These are phyloP conservation scores for Rhizoclosmatium globosum DNA, from an alignment of 192 early-diverging fungal species.

Conservation along the genomic window DNA sequence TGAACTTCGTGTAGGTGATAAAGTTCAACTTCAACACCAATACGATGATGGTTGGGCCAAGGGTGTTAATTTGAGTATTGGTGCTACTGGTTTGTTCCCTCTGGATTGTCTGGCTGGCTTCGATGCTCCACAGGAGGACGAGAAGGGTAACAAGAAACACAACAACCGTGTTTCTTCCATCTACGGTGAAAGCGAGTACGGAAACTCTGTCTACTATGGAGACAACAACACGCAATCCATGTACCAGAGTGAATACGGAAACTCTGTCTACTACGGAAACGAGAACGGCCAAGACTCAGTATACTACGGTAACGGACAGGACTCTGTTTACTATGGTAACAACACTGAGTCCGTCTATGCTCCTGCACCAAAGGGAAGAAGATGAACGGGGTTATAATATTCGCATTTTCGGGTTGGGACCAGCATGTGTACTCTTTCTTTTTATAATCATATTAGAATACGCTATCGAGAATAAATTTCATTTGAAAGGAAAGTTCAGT, in stretches of 20 bases:
- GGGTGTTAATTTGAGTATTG: constrained; percentile 23
- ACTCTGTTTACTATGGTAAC: constrained; percentile 15
- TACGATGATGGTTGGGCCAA: constrained; percentile 30
- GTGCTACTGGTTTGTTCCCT: constrained; percentile 13
- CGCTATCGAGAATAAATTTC: too few relatives aligned
- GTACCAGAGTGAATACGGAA: background rate
- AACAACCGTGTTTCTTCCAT: constrained; percentile 7
- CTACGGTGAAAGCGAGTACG: background rate
- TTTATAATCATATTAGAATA: background rate
- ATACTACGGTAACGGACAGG: constrained; percentile 14
- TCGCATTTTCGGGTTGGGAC: background rate
- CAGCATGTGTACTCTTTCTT: background rate
- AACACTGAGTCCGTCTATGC: background rate
- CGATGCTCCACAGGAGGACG: background rate
- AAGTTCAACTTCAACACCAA: background rate
- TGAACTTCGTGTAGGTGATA: background rate
- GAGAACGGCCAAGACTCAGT: background rate
- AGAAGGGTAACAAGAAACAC: constrained; percentile 12
- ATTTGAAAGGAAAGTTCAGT: too few relatives aligned
- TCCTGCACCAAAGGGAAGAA: too few relatives aligned
- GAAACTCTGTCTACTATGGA: background rate
- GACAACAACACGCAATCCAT: background rate
- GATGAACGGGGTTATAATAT: too few relatives aligned
- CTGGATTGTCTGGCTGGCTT: constrained; percentile 12
- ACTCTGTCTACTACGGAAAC: background rate